Evolutionary conservation across 495 filamentous ascomycete genomes (phyloP), one percentile per base, ranked within the genome.

Genomic region (Rostrohypoxylon terebratum): DNA sequence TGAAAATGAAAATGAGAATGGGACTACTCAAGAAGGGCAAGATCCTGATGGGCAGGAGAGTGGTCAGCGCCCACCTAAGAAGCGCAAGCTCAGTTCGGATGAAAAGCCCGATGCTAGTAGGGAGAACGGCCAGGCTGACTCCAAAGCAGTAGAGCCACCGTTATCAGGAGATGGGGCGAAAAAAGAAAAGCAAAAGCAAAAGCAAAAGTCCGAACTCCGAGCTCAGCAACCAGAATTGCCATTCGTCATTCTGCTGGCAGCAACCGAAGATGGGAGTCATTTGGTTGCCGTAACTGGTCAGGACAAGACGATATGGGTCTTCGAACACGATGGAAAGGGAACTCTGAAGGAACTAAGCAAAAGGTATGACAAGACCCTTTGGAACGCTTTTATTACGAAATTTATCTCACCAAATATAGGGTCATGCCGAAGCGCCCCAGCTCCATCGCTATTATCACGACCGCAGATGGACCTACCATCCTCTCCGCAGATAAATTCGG

Each of bases 401-500:
- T 10, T 16, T 31, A 42, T 59, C 71, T 76, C 3, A 68, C 64
- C 1, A 45, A 11, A 45, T 31, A 50, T 74, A 97, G 94, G 80
- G 80, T 78, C 65, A 96, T 98, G 93, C 92, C 94, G 44, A 98
- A 98, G 81, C 90, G 94, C 45, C 93, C 92, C 31, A 93, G 89
- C 77, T 87, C 91, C 51, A 78, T 99, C 62, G 81, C 86, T 53
- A 79, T 98, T 51, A 90, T 85, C 57, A 79, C 98, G 54, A 90
- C 92, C 1, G 74, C 85, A 21, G 88, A 94, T 77, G 86, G 89
- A 45, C 81, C 81, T 2, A 92, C 86, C 2, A 92, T 98, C 66
- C 79, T 98, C 28, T 89, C 85, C 63, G 94, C 88, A 34, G 96
- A 99, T 81, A 99, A 98, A 77, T 97, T 97, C 75, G 96, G 96